Evolutionary conservation across 306 rosid genomes (phyloP), one percentile per base, ranked within the genome.

Genomic region (Cucurbita maxima): DNA sequence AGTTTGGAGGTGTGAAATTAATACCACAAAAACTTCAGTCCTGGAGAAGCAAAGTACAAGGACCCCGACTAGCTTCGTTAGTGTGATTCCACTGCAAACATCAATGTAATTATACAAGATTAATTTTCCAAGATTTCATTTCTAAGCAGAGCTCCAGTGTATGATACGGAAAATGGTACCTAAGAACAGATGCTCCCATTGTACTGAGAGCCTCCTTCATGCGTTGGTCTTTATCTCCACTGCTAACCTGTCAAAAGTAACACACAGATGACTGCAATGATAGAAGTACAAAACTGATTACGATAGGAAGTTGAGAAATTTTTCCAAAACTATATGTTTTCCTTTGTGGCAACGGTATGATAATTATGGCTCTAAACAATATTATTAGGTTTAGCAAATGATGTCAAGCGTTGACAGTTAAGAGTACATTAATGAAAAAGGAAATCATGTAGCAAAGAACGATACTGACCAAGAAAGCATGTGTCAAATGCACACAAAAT

Each of bases 1-100:
- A 77, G 67, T 60, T 37, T 18, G 56, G 67, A 69, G 73, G 78
- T 34, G 52, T 80, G 61, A 41, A 37, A 62, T 71, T 68, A 38
- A 83, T 89, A 91, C 99, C 97, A 95, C 99, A 87, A 95, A 95
- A 77, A 95, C 91, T 91, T 95, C 92, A 5, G 99, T 89, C 77
- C 96, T 88, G 44, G 99, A 95, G 86, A 95, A 95, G 88, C 91
- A 85, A 51, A 95, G 99, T 52, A 95, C 97, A 45, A 95, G 83
- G 76, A 89, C 97, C 73, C 99, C 99, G 60, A 91, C 97, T 80
- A 91, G 84, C 86, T 95, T 95, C 60, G 99, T 95, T 64, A 89
- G 81, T 63, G 99, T 95, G 78, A 95, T 95, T 57, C 99, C 99
- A 79, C 99, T 91, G 91, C 79, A 80, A 58, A 6, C 60, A 44